Evolutionary conservation across 306 rosid species (phyloP), one percentile per base, ranked within the genome.

Genomic region (Luffa acutangula): DNA sequence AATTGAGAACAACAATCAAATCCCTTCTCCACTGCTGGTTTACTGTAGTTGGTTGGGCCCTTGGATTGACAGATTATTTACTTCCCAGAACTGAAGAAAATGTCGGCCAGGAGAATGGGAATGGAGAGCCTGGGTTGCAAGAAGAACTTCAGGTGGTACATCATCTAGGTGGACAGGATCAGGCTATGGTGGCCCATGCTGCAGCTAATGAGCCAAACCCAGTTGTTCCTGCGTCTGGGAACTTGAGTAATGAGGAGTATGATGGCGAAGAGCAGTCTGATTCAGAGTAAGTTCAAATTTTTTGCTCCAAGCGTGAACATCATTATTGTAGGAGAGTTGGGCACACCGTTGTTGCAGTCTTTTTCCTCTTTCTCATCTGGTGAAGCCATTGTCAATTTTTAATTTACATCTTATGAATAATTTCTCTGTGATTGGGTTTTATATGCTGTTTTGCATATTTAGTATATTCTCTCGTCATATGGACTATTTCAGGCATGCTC

Each of bases 11-110:
- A 84, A 90, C 99, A 41, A 91, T 96, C 42, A 96, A 96, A 88
- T 91, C 97, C 79, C 87, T 91, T 75, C 93, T 96, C 45, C 93
- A 91, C 53, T 89, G 85, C 85, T 96, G 99, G 99, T 93, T 96
- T 84, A 90, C 91, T n/a, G 96, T 85, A 34, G 94, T 96, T 76
- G 98, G 99, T 80, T 96, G 99, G 99, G 97, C 96, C 52, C 99
- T 96, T 82, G 96, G 97, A 80, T 87, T 96, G 85, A 90, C 91
- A 3, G 94, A 91, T 78, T 96, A 89, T 88, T 86, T 96, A 84
- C 89, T 96, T 78, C 98, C 99, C 74, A 80, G 90, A 80, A 93
- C 96, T 66, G 97, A 93, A 36, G 99, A 93, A 42, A 89, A 84
- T 67, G 90, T 81, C 81, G 89, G 85, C 76, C 98, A 88, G 85